A percentile compares a stretch with the other conserved stretches of the same genome.
Evolutionary conservation across 192 early-diverging fungal genomes (phyloP).

Genomic region (Rhizophagus sp.): DNA sequence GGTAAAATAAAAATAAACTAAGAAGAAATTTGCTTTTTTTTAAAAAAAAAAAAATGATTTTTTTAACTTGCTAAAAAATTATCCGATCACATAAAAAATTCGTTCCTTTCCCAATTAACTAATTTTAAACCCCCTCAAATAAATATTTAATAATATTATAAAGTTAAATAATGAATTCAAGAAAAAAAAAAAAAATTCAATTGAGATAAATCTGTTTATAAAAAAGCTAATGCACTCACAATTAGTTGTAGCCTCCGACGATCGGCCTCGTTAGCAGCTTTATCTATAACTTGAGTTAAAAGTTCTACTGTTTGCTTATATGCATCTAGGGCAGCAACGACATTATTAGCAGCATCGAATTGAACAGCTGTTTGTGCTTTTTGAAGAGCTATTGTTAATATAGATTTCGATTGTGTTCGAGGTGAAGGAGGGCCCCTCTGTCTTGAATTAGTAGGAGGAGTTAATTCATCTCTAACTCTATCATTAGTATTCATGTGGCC

Average conservation of each 20-base stretch:
- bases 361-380: conserved; percentile 29
- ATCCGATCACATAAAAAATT: too few species aligned
- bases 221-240: conserved; percentile 17
- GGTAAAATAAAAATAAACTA: not conserved
- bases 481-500: not conserved
- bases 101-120: not conserved
- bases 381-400: conserved; percentile 31
- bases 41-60: too few species aligned
- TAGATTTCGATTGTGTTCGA: conserved; percentile 32
- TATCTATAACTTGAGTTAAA: conserved; percentile 28
- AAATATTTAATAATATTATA: not conserved
- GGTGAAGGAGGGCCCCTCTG: conserved; percentile 24
- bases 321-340: conserved; percentile 23
- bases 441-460: not conserved
- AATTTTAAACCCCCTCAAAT: not conserved
- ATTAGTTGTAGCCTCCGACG: conserved; percentile 31
- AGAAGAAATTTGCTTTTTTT: not conserved
- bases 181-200: not conserved
- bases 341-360: conserved; percentile 30
- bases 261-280: conserved; percentile 28
- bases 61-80: too few species aligned
- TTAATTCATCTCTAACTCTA: not conserved
- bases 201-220: not conserved
- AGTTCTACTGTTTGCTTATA: conserved; percentile 29
- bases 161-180: not conserved